A percentile compares a stretch with the other conserved stretches of the same genome.
Conservation (phyloP, 768 basidiomycete species). For the Cantharellus anzutake region DNA sequence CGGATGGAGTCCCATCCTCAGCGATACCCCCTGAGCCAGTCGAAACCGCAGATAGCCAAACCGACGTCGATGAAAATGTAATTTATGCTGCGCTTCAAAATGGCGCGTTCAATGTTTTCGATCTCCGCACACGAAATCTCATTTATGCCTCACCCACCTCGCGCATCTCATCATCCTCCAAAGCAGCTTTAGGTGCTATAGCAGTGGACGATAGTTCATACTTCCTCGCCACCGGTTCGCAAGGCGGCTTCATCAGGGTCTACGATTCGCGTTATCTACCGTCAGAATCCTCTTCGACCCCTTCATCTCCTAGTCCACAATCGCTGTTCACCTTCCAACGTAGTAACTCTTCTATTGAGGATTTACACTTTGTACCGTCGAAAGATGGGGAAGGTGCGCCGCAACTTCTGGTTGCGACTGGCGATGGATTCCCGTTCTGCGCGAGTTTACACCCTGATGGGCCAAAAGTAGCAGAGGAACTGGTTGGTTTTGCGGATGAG, state of each 20-base stretch:
- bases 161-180: conserved; percentile 10
- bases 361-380: conserved; percentile 21
- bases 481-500: conserved; percentile 44
- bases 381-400: background rate
- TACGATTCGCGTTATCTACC: conserved; percentile 33
- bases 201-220: conserved; percentile 23
- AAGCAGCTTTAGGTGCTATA: conserved; percentile 27
- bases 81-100: conserved; percentile 34
- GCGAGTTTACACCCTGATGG: conserved; percentile 26
- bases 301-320: background rate
- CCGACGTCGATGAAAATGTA: conserved; percentile 27
- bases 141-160: conserved; percentile 15
- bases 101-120: conserved; percentile 37
- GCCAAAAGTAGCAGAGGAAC: conserved; percentile 24
- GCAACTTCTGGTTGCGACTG: conserved; percentile 28
- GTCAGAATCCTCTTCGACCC: conserved; percentile 22
- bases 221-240: conserved; percentile 41
- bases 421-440: conserved; percentile 42
- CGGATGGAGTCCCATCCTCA: conserved; percentile 1
- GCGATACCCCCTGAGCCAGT: background rate
- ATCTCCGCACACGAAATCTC: conserved; percentile 24
- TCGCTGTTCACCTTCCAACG: conserved; percentile 3
- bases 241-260: conserved; percentile 32
- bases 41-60: conserved; percentile 1
- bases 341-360: conserved; percentile 22